A percentile compares a stretch with the other conserved stretches of the same genome.
These are phyloP conservation scores for Dothiorella sarmentorum DNA, from an alignment of 2,329 filamentous ascomycete genomes.

Conservation along the genomic window DNA sequence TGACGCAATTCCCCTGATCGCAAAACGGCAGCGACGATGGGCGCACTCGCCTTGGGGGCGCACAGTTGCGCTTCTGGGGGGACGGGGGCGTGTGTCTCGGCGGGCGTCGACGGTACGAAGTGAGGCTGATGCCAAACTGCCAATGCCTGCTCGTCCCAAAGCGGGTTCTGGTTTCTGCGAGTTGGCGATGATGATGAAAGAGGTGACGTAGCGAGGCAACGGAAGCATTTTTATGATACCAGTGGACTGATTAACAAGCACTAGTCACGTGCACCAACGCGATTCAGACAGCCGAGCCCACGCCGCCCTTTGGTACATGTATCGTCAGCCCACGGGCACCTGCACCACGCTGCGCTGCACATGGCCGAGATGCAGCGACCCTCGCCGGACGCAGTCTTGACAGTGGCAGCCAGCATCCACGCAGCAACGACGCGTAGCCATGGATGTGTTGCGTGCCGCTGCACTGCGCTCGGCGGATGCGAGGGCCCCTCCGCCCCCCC, in stretches of 20 bases:
- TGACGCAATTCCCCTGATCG: conserved; percentile 19
- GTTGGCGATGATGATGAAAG: conserved; percentile 19
- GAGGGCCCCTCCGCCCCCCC: too few species aligned
- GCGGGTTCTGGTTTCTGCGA: conserved; percentile 17
- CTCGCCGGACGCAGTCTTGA: too few species aligned
- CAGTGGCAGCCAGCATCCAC: background rate
- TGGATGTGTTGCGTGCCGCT: background rate
- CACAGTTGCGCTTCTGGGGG: conserved; percentile 8
- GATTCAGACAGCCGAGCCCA: conserved; percentile 9
- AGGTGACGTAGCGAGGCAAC: conserved; percentile 19
- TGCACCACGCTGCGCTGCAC: too few species aligned
- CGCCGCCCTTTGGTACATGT: conserved; percentile 5
- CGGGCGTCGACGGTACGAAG: conserved; percentile 16
- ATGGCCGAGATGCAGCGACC: too few species aligned
- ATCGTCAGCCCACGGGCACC: conserved; percentile 8
- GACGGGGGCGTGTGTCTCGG: conserved; percentile 8
- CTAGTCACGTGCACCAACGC: conserved; percentile 4
- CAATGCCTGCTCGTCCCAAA: conserved; percentile 19
- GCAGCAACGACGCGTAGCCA: background rate
- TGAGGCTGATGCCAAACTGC: conserved; percentile 18
- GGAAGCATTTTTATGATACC: conserved; percentile 18
- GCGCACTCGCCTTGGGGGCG: conserved; percentile 15
- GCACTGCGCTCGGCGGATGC: background rate
- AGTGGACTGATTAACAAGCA: conserved; percentile 13
- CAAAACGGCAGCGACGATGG: conserved; percentile 14